Percentiles rank a stretch among this genome's conserved stretches.
These are phyloP conservation scores for Rosa multiflora DNA, from an alignment of 306 rosid species.

Conservation along the genomic window DNA sequence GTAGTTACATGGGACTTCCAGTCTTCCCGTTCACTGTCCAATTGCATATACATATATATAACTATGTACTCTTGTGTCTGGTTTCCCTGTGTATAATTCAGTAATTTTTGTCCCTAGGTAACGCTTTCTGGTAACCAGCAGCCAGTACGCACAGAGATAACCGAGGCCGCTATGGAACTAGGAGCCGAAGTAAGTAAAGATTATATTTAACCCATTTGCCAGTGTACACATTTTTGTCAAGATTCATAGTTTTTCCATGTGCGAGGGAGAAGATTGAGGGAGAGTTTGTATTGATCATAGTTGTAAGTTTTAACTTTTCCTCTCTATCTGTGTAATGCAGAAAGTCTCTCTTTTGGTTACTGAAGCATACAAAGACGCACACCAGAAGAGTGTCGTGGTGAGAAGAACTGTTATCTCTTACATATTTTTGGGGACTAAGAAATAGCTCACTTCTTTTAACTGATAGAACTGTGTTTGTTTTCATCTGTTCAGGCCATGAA, in stretches of 20 bases:
- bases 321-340: constrained; percentile 40
- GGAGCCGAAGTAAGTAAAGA: constrained; percentile 70
- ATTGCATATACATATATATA: background rate
- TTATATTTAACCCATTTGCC: background rate
- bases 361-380: constrained; percentile 87
- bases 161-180: constrained; percentile 90
- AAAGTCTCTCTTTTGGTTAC: constrained; percentile 73
- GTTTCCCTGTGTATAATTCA: constrained; percentile 9
- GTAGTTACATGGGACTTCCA: background rate
- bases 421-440: background rate
- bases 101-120: constrained; percentile 40
- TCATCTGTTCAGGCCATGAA: constrained; percentile 48
- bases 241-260: background rate
- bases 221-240: too few species aligned
- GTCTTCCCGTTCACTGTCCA: background rate
- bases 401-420: constrained; percentile 10
- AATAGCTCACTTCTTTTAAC: background rate
- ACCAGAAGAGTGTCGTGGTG: constrained; percentile 80
- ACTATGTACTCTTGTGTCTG: background rate
- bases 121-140: constrained; percentile 86
- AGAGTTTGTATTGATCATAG: background rate
- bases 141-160: constrained; percentile 77
- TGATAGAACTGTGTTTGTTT: background rate
- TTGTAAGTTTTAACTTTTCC: background rate
- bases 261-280: background rate